These are phyloP conservation scores for Tylopilus vinaceipallidus DNA, from an alignment of 768 basidiomycete species.

Conservation along the genomic window DNA sequence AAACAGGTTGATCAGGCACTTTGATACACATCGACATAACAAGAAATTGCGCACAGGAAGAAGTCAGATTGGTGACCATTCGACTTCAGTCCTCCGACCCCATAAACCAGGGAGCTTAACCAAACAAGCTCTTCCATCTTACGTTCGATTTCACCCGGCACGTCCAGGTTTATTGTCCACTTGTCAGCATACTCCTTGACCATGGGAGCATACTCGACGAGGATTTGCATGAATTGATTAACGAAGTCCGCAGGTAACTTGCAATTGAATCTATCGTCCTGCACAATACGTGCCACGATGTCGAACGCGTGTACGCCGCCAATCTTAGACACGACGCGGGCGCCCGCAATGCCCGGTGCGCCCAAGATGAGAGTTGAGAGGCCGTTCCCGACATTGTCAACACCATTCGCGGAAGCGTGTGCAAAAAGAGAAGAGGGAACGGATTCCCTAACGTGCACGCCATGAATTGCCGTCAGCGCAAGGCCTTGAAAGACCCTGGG, in stretches of 20 bases:
- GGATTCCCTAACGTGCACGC: conserved; percentile 38
- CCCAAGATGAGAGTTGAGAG: conserved; percentile 13
- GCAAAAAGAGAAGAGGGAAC: conserved; percentile 10
- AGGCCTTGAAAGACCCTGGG: conserved; percentile 25
- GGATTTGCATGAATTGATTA: conserved; percentile 13
- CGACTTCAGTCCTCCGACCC: conserved; percentile 52
- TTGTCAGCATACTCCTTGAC: conserved; percentile 28
- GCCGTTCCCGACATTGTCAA: conserved; percentile 1
- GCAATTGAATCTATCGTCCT: conserved; percentile 38
- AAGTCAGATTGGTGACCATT: conserved; percentile 46
- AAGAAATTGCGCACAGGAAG: conserved; percentile 41
- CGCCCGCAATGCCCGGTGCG: neutral
- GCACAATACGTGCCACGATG: conserved; percentile 51
- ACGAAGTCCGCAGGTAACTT: conserved; percentile 15
- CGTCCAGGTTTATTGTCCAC: conserved; percentile 42
- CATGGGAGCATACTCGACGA: neutral
- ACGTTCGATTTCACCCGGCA: conserved; percentile 40
- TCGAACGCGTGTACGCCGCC: conserved; percentile 38
- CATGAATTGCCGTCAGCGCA: conserved; percentile 22
- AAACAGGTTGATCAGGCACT: neutral
- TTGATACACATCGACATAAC: neutral
- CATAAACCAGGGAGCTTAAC: conserved; percentile 54
- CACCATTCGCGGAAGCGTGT: neutral
- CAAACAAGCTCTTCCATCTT: conserved; percentile 67
- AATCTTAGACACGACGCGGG: neutral